Evolutionary conservation across 345 rosid genomes (phyloP), one percentile per base, ranked within the genome.

Genomic region (Syzygium grande): DNA sequence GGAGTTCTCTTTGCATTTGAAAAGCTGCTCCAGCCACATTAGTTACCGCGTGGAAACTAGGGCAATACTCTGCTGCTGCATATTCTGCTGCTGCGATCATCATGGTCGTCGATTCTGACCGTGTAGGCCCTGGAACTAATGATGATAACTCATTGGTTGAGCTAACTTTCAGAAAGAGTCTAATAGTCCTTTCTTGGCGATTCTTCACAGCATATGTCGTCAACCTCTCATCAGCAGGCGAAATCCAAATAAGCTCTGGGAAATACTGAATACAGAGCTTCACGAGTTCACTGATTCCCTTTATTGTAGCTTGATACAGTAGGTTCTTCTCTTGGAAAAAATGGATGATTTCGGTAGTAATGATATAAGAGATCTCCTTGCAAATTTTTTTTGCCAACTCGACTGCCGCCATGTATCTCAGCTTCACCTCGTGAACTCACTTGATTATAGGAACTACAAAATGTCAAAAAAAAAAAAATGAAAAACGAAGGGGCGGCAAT

Each of bases 161-260:
- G 34, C 19, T n/a, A n/a, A 0, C 2, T 59, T 1, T n/a, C 11
- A 54, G 29, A 30, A 84, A 34, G 41, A 84, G 14, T 12, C 43
- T 9, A 43, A 52, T 23, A 49, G 4, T 54, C 85, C 55, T 84
- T 54, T 52, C 85, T 38, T 52, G 85, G 85, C 58, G 58, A 11
- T 1, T 16, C 13, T 2, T 4, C 55, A 84, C 55, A 12, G 85
- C 85, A 4, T 1, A 0, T 84, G 22, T 8, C 25, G 0, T 0
- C 55, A n/a, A 27, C 0, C 23, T 52, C 6, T 4, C 16, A 0
- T 25, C 0, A 0, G 8, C 0, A 15, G 0, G 0, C 34, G 1
- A 0, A 51, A 0, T 52, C 23, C 0, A 3, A 34, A 84, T 52
- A 9, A 52, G 0, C 7, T 84, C 58, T 0, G 85, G 85, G 2